These are phyloP conservation scores for Beauveria australis DNA, from an alignment of 2,329 filamentous ascomycete genomes.

Conservation along the genomic window DNA sequence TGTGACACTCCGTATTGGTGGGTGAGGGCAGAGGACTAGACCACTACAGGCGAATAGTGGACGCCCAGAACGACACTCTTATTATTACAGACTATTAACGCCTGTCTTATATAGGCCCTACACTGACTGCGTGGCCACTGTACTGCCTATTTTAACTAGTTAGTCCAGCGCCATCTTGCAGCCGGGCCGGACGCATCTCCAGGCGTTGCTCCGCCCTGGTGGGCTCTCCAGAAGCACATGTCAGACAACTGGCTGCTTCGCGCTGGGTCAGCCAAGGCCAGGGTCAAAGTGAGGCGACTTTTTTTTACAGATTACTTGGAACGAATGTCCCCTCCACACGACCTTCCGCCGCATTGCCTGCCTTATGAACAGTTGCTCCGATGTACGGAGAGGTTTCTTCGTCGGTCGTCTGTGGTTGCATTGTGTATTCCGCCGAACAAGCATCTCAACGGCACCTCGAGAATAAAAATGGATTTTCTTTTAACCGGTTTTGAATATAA, in stretches of 20 bases:
- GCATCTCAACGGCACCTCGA: too few species aligned
- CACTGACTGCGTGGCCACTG: background rate
- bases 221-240: slow-evolving; percentile 15
- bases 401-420: background rate
- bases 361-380: background rate
- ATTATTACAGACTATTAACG: too few species aligned
- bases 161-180: slow-evolving; percentile 1
- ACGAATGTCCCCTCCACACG: background rate
- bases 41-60: background rate
- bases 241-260: slow-evolving; percentile 16
- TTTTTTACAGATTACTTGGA: background rate
- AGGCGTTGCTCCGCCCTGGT: background rate
- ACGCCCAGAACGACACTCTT: background rate
- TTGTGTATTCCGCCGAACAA: background rate
- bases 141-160: background rate
- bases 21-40: background rate
- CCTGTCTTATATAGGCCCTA: too few species aligned
- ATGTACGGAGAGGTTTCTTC: background rate
- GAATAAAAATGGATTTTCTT: too few species aligned
- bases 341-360: background rate
- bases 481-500: background rate
- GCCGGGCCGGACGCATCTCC: slow-evolving; percentile 5
- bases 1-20: slow-evolving; percentile 11
- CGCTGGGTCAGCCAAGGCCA: slow-evolving; percentile 14
- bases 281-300: slow-evolving; percentile 10